Evolutionary conservation across 805 yeast genomes (phyloP).

Genomic region (Nakazawaea molendinolei): DNA sequence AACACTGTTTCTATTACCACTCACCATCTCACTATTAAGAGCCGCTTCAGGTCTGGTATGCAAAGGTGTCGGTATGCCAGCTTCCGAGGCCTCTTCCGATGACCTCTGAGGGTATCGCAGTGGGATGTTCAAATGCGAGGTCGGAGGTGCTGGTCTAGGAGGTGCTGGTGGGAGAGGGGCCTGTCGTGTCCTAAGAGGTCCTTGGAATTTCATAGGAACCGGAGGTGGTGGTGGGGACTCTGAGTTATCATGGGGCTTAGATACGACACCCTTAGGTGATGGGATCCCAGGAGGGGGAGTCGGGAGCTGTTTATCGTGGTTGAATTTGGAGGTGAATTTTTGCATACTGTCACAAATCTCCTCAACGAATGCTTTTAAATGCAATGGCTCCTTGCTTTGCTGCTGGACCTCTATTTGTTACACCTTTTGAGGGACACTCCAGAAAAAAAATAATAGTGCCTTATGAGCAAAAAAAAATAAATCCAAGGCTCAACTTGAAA

Average conservation of each 20-base stretch:
- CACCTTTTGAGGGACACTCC: too few species aligned
- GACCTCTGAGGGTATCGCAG: background rate
- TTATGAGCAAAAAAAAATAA: background rate
- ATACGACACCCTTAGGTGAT: background rate
- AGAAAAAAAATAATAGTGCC: background rate
- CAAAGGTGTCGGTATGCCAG: background rate
- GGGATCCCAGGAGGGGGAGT: constrained; percentile 10
- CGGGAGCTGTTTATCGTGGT: constrained; percentile 9
- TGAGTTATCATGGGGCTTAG: too few species aligned
- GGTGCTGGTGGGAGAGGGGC: constrained; percentile 1
- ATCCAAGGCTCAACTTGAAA: too few species aligned
- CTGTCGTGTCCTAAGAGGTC: background rate
- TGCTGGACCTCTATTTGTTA: background rate
- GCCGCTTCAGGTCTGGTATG: too few species aligned
- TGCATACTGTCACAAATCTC: too few species aligned
- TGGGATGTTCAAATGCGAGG: constrained; percentile 1
- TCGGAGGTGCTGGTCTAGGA: background rate
- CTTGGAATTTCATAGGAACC: constrained; percentile 6
- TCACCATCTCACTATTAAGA: too few species aligned
- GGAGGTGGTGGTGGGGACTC: constrained; percentile 11
- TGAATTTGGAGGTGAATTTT: constrained; percentile 2
- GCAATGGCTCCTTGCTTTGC: background rate
- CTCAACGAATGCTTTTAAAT: too few species aligned
- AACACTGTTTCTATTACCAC: too few species aligned
- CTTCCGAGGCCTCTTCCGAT: background rate